A percentile compares a stretch with the other conserved stretches of the same genome.
Conservation (phyloP, 179 eudicot species). For the Gypsophila paniculata region DNA sequence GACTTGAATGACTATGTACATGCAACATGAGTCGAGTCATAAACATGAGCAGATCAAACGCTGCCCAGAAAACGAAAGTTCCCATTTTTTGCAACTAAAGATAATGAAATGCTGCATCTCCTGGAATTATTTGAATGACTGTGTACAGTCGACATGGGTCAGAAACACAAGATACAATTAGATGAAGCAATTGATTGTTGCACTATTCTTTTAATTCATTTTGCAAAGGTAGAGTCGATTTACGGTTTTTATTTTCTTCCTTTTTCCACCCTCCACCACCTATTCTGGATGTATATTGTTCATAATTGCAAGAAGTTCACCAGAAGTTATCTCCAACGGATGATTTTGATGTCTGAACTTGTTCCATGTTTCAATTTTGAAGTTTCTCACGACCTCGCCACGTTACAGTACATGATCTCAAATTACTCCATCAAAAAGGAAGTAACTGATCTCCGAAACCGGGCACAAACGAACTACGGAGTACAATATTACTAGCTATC, state of each 20-base stretch:
- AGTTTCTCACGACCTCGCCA: too few relatives aligned
- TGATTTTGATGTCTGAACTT: too few relatives aligned
- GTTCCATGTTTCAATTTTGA: too few relatives aligned
- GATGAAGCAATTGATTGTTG: constrained; percentile 21
- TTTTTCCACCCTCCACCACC: background rate
- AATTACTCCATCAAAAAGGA: too few relatives aligned
- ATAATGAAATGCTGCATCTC: too few relatives aligned
- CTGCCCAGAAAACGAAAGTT: constrained; percentile 63
- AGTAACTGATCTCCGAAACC: too few relatives aligned
- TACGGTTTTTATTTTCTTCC: background rate
- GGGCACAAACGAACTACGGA: too few relatives aligned
- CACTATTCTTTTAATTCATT: constrained; percentile 20
- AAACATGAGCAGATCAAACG: background rate
- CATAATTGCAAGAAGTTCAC: background rate
- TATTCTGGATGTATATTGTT: constrained; percentile 5
- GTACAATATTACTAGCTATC: too few relatives aligned
- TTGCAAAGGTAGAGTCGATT: constrained; percentile 6
- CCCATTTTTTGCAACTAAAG: too few relatives aligned
- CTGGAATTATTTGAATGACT: too few relatives aligned
- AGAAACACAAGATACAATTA: background rate
- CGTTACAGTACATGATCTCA: too few relatives aligned
- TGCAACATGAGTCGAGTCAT: constrained; percentile 14
- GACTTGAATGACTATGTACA: constrained; percentile 38
- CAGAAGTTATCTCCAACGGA: too few relatives aligned
- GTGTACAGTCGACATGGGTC: background rate